phyloP scores from a whole-genome alignment of 1,284 basidiomycete genomes.

The Moesziomyces parantarcticus region DNA sequence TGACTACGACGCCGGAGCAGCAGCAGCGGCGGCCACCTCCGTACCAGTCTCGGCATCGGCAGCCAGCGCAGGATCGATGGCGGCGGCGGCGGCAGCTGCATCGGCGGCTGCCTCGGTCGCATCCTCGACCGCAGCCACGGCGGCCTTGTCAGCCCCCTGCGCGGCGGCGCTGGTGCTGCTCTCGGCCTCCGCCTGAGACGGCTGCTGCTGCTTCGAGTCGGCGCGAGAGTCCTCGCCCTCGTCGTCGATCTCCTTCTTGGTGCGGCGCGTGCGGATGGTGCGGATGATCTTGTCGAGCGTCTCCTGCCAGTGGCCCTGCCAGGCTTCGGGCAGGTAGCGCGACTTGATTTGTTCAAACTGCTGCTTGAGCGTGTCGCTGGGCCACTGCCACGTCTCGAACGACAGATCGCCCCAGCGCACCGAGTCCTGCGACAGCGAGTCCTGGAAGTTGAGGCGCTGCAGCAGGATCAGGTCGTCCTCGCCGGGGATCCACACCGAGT shows the following conservation, averaged over 20 bases:
- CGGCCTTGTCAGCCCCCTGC: neutral
- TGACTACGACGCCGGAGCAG: constrained; percentile 11
- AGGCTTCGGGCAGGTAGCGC: constrained; percentile 39
- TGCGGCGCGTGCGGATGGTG: constrained; percentile 26
- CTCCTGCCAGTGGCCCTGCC: constrained; percentile 35
- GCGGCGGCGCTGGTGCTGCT: neutral
- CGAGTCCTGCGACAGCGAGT: constrained; percentile 14
- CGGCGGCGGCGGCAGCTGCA: constrained; percentile 3
- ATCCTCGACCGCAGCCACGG: constrained; percentile 4
- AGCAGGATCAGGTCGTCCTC: constrained; percentile 46
- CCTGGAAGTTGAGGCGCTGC: constrained; percentile 50
- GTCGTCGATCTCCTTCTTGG: constrained; percentile 45
- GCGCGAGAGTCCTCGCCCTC: constrained; percentile 34
- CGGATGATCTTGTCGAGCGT: constrained; percentile 46
- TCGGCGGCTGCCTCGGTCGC: constrained; percentile 1
- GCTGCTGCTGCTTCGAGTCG: neutral
- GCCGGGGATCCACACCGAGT: constrained; percentile 43
- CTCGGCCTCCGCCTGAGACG: constrained; percentile 1
- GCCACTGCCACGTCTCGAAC: constrained; percentile 44
- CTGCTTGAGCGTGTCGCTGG: constrained; percentile 36
- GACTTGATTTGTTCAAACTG: constrained; percentile 47
- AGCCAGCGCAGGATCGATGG: constrained; percentile 35
- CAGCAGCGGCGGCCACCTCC: constrained; percentile 10
- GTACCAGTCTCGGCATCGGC: constrained; percentile 6
- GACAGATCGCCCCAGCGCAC: constrained; percentile 32